Conservation (phyloP, 495 filamentous ascomycete genomes). For the Penicillium psychrofluorescens region DNA sequence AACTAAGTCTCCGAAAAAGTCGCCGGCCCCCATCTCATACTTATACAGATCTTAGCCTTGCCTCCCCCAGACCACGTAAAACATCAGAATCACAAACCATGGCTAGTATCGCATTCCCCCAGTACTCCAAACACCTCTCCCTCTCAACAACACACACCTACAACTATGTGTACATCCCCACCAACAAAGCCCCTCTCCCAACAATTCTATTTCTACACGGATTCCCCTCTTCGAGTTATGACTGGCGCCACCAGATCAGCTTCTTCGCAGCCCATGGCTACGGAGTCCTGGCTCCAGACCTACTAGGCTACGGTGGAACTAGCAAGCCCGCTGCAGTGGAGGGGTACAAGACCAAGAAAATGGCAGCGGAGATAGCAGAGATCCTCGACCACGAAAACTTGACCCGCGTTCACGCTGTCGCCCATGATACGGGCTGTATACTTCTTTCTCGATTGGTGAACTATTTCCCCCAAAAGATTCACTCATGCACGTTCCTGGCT, state of each 20-base stretch:
- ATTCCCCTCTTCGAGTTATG: constrained; percentile 24
- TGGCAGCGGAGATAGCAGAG: constrained; percentile 16
- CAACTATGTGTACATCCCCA: constrained; percentile 17
- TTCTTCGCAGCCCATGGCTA: constrained; percentile 24
- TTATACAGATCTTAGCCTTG: background rate
- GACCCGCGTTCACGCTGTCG: constrained; percentile 9
- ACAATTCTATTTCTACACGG: constrained; percentile 30
- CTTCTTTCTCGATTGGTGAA: constrained; percentile 21
- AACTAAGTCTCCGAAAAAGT: constrained; percentile 1
- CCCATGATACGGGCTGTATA: constrained; percentile 22
- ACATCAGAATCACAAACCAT: background rate
- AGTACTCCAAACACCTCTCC: background rate
- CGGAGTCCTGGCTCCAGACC: constrained; percentile 35
- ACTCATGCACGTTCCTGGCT: constrained; percentile 16
- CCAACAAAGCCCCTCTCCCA: constrained; percentile 8
- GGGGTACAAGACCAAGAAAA: constrained; percentile 23
- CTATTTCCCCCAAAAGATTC: constrained; percentile 17
- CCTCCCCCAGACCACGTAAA: background rate
- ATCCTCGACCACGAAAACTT: constrained; percentile 11
- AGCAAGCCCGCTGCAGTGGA: constrained; percentile 24
- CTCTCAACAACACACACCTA: constrained; percentile 12
- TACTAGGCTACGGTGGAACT: constrained; percentile 37
- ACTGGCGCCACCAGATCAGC: constrained; percentile 34
- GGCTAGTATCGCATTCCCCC: constrained; percentile 2
- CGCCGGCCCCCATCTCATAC: background rate